Conservation (phyloP, 2,329 filamentous ascomycete genomes). For the Colletotrichum liaoningense region DNA sequence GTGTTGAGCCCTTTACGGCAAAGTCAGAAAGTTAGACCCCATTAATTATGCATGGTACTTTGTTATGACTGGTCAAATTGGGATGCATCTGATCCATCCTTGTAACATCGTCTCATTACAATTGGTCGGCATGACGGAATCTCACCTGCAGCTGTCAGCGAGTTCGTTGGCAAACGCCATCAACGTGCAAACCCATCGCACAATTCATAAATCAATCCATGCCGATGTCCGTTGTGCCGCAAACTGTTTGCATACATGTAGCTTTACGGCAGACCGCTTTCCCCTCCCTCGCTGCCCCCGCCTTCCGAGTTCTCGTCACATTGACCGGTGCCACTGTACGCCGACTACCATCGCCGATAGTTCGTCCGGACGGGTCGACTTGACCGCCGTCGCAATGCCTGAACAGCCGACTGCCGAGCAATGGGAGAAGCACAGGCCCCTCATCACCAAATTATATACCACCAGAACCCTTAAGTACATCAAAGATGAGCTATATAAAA, state of each 20-base stretch:
- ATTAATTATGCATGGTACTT: constrained; percentile 15
- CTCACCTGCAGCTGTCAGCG: constrained; percentile 3
- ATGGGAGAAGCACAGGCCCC: constrained; percentile 21
- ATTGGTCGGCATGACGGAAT: neutral
- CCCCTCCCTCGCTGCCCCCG: neutral
- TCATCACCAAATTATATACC: constrained; percentile 23
- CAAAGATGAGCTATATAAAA: constrained; percentile 3
- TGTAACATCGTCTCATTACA: neutral
- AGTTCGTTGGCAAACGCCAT: constrained; percentile 3
- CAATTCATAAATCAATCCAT: constrained; percentile 17
- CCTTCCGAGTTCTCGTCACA: neutral
- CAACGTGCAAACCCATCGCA: neutral
- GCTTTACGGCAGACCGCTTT: neutral
- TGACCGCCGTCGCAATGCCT: neutral
- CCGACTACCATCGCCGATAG: neutral
- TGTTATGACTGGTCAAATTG: neutral
- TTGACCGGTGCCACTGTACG: neutral
- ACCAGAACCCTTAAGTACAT: constrained; percentile 15
- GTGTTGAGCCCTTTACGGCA: neutral
- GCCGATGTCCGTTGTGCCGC: neutral
- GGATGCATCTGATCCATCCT: neutral
- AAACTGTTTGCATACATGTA: neutral
- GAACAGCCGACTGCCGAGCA: constrained; percentile 25
- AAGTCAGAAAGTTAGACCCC: neutral
- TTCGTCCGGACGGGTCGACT: neutral